phyloP scores from a whole-genome alignment of 768 basidiomycete species.

The Agrocybe pediades region DNA sequence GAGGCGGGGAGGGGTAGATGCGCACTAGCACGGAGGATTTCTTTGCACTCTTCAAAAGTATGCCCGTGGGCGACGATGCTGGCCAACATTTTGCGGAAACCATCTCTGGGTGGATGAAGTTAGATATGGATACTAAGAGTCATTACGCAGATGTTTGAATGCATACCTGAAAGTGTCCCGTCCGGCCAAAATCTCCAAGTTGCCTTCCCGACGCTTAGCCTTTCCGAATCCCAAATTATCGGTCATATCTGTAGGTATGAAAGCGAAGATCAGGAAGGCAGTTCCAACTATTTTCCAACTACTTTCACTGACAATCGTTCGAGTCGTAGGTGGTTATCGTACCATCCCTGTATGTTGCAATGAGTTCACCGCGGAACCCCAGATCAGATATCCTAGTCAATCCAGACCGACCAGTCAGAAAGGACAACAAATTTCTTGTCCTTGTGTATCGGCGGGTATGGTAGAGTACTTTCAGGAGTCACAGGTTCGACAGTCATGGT shows the following conservation, averaged over 20 bases:
- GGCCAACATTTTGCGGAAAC: conserved; percentile 83
- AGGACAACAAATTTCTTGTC: conserved; percentile 86
- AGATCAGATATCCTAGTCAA: background rate
- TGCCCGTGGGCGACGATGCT: conserved; percentile 76
- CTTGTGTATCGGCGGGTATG: conserved; percentile 77
- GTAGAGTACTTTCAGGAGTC: conserved; percentile 65
- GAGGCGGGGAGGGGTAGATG: conserved; percentile 8
- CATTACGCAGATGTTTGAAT: conserved; percentile 22
- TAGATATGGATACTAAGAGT: too few species aligned
- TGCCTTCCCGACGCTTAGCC: conserved; percentile 70
- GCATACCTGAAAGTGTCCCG: conserved; percentile 67
- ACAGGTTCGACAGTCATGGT: conserved; percentile 28
- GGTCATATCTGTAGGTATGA: conserved; percentile 64
- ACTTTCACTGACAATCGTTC: conserved; percentile 73
- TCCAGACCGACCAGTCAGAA: conserved; percentile 79
- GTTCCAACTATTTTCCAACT: background rate
- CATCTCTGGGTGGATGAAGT: conserved; percentile 57
- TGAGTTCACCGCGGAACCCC: conserved; percentile 5
- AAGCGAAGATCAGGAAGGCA: background rate
- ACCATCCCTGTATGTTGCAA: conserved; percentile 65
- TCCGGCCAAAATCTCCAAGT: conserved; percentile 71
- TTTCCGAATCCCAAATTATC: conserved; percentile 89
- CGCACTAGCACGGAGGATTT: conserved; percentile 69
- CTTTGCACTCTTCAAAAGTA: conserved; percentile 85
- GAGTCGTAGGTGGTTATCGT: conserved; percentile 93